A percentile compares a stretch with the other conserved stretches of the same genome.
Conservation (phyloP, 192 early-diverging fungal species). For the Chytriomyces sp. region DNA sequence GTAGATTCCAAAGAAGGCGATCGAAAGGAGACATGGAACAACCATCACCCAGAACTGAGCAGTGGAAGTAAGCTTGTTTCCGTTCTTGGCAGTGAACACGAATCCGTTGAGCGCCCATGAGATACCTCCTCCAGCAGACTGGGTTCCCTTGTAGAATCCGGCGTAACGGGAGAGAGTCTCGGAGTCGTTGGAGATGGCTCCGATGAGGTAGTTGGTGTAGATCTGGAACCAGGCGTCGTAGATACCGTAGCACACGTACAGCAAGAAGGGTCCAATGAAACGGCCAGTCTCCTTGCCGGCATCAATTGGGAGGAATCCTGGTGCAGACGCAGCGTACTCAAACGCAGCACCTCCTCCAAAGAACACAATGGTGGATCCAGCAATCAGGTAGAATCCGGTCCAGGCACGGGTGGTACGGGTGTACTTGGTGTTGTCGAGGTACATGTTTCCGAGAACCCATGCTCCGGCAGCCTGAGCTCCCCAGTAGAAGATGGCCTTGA, state of each 20-base stretch:
- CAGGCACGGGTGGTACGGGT: constrained; percentile 67
- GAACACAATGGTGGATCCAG: constrained; percentile 58
- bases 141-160: constrained; percentile 89
- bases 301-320: constrained; percentile 31
- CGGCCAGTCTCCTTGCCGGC: constrained; percentile 32
- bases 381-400: constrained; percentile 58
- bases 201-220: constrained; percentile 80
- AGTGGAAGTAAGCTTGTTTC: background rate
- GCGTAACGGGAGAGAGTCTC: constrained; percentile 45
- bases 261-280: constrained; percentile 63
- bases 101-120: constrained; percentile 49
- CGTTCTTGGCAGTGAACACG: constrained; percentile 1
- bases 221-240: constrained; percentile 81
- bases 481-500: constrained; percentile 83
- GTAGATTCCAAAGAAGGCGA: constrained; percentile 4
- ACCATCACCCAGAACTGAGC: constrained; percentile 17
- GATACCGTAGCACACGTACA: constrained; percentile 74
- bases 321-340: constrained; percentile 58
- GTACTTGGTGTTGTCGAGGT: constrained; percentile 65
- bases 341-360: constrained; percentile 69
- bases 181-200: constrained; percentile 79
- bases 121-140: constrained; percentile 73
- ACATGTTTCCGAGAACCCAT: constrained; percentile 58
- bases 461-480: constrained; percentile 72
- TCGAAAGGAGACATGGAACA: constrained; percentile 3